Conservation (phyloP, 192 early-diverging fungal genomes). For the Backusella westeae region DNA sequence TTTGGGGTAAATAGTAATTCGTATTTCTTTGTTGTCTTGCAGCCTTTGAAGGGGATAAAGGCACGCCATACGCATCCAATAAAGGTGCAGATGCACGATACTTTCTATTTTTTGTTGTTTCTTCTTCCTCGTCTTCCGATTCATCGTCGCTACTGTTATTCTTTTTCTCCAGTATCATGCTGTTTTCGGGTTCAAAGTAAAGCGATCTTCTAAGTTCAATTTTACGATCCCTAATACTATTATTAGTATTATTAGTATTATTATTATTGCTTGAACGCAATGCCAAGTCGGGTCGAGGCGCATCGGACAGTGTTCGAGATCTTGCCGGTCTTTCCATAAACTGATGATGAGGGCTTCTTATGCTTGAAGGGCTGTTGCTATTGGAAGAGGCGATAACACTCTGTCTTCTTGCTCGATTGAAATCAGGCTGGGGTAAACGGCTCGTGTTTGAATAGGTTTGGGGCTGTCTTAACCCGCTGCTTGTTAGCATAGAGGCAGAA, state of each 20-base stretch:
- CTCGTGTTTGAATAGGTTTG: constrained; percentile 4
- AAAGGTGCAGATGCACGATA: constrained; percentile 41
- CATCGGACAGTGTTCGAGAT: constrained; percentile 22
- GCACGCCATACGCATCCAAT: constrained; percentile 77
- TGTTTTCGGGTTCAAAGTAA: constrained; percentile 8
- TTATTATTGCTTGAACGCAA: background rate
- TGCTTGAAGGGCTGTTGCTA: background rate
- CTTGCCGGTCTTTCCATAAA: background rate
- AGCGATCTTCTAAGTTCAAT: constrained; percentile 17
- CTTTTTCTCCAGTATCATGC: background rate
- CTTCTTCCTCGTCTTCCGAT: constrained; percentile 19
- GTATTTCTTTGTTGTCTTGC: background rate
- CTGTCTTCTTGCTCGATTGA: constrained; percentile 7
- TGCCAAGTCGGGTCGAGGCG: constrained; percentile 8
- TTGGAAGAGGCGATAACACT: background rate
- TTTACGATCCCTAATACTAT: constrained; percentile 12
- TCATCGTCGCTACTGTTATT: background rate
- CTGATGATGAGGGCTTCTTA: background rate
- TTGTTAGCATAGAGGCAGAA: constrained; percentile 13
- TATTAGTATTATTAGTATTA: background rate
- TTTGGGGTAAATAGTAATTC: constrained; percentile 20
- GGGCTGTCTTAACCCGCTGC: constrained; percentile 19
- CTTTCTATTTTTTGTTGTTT: constrained; percentile 4
- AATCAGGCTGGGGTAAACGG: constrained; percentile 18
- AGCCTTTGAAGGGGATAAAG: constrained; percentile 22